A percentile compares a stretch with the other conserved stretches of the same genome.
These are phyloP conservation scores for Vickermania spadyakhi DNA, from an alignment of 208 protist species.

Conservation along the genomic window DNA sequence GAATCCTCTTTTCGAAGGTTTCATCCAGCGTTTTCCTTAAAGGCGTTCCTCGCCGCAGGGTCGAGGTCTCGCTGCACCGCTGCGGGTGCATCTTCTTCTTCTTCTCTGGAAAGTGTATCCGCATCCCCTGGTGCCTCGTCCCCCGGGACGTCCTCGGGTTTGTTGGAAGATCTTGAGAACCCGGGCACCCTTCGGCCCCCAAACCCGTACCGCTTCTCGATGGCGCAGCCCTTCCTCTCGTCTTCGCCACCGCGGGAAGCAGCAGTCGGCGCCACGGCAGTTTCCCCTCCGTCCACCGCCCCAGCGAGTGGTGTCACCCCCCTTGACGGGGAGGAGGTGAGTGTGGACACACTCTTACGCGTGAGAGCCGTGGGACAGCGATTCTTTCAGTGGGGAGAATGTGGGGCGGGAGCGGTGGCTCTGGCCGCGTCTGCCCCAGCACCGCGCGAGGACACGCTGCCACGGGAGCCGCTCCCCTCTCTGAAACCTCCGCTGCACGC, in stretches of 20 bases:
- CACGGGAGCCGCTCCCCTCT: not conserved
- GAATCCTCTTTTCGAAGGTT: too few species aligned
- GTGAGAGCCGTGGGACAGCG: not conserved
- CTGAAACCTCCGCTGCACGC: not conserved
- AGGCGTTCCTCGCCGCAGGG: too few species aligned
- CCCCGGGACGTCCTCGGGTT: too few species aligned
- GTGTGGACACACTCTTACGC: not conserved
- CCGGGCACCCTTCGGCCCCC: not conserved
- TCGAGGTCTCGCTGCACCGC: too few species aligned
- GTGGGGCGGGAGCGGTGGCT: not conserved
- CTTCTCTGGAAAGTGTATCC: too few species aligned
- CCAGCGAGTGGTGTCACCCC: not conserved
- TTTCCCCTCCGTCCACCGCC: not conserved
- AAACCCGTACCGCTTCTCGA: not conserved
- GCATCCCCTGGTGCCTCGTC: too few species aligned
- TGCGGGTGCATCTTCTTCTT: too few species aligned
- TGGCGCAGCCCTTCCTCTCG: not conserved
- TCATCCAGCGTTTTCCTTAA: too few species aligned
- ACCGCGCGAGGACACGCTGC: too few species aligned
- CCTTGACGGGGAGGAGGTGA: not conserved
- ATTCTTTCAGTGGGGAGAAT: not conserved
- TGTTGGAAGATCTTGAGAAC: too few species aligned
- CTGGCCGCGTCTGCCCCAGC: not conserved
- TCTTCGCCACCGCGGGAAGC: not conserved
- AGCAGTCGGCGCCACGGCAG: not conserved